phyloP scores from a whole-genome alignment of 2,329 filamentous ascomycete genomes.

The Cladophialophora exuberans region DNA sequence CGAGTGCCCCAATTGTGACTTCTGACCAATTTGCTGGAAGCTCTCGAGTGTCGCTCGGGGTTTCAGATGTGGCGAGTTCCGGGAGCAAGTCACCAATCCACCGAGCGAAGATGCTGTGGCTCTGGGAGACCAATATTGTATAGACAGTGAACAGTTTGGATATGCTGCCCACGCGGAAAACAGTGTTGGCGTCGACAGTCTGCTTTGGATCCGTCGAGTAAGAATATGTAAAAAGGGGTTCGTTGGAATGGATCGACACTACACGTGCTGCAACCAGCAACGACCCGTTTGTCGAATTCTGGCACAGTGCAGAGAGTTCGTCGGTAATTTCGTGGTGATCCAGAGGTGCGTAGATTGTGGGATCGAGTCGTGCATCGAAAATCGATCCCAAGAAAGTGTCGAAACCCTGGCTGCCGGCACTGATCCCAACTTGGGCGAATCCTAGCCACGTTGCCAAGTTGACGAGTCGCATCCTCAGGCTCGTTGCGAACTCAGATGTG shows the following conservation, averaged over 20 bases:
- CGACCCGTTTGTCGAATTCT: slow-evolving; percentile 5
- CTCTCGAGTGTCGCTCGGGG: slow-evolving; percentile 27
- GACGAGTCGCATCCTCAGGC: not conserved
- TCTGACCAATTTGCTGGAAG: slow-evolving; percentile 50
- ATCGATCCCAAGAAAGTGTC: slow-evolving; percentile 3
- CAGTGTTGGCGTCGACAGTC: slow-evolving; percentile 38
- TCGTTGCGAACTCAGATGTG: not conserved
- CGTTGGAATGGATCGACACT: not conserved
- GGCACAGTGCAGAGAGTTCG: slow-evolving; percentile 4
- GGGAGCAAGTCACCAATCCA: slow-evolving; percentile 49
- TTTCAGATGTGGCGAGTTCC: slow-evolving; percentile 39
- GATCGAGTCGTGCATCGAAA: not conserved
- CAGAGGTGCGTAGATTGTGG: slow-evolving; percentile 1
- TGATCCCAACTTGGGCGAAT: not conserved
- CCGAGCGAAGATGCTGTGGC: slow-evolving; percentile 44
- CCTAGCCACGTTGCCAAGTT: slow-evolving; percentile 1
- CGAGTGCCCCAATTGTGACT: slow-evolving; percentile 51
- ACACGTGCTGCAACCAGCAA: slow-evolving; percentile 1
- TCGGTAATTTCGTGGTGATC: not conserved
- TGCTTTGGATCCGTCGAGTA: slow-evolving; percentile 6
- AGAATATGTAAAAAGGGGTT: not conserved
- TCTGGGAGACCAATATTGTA: slow-evolving; percentile 46
- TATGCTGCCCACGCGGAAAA: slow-evolving; percentile 49
- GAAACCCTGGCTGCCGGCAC: not conserved
- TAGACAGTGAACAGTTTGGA: slow-evolving; percentile 52